Evolutionary conservation across 768 basidiomycete species (phyloP), one percentile per base, ranked within the genome.

Genomic region (Lactarius tabidus): DNA sequence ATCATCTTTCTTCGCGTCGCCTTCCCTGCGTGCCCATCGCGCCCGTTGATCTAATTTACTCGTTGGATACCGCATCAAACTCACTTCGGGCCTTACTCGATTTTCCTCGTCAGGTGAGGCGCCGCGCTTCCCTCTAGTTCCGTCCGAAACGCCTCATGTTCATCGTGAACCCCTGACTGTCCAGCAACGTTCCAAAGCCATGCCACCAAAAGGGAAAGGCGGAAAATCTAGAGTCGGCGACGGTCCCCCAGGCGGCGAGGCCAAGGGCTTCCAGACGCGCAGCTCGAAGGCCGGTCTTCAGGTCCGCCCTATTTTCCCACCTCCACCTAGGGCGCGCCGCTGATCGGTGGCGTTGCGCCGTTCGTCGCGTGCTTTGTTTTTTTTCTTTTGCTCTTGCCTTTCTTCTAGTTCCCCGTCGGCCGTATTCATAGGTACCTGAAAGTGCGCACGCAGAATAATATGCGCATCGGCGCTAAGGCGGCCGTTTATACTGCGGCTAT

Each of bases 371-470:
- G n/a, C n/a, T n/a, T n/a, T n/a, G n/a, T n/a, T n/a, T n/a, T n/a
- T n/a, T n/a, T n/a, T n/a, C n/a, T n/a, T n/a, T n/a, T n/a, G n/a
- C n/a, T n/a, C n/a, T n/a, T n/a, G n/a, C n/a, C n/a, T n/a, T n/a
- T n/a, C 57, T 29, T 17, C 7, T 61, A 95, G 94, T 96, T 98
- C 77, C 94, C 95, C 52, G 95, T 97, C 45, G 94, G 94, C 59
- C 95, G 95, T 93, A 95, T 96, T 60, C 95, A 98, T 75, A 85
- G 95, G 80, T 96, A 91, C 78, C 79, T 97, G 69, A 95, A 96
- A 76, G 88, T 88, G 74, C 84, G 90, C 69, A 96, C 93, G 20
- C 91, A 94, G 74, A 89, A 95, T 77, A 95, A 95, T 73, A 89
- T 97, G 59, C 89, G 94, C 43, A 93, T 98, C 69, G 95, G 95